Conservation (phyloP, 306 rosid genomes). For the Bauhinia variegata region DNA sequence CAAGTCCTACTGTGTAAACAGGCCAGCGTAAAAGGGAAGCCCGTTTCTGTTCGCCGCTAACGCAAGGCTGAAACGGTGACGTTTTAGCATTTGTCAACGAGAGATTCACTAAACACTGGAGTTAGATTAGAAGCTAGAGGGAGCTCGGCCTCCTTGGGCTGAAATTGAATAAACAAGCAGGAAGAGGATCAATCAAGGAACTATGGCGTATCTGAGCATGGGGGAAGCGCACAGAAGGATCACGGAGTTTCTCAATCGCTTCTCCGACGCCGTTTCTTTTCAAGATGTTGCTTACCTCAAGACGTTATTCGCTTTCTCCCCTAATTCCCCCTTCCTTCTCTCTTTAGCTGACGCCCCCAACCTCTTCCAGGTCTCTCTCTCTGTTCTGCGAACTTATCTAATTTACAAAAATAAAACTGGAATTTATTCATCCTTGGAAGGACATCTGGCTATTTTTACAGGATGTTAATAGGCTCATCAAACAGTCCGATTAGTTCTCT, state of each 20-base stretch:
- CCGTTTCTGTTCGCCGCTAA: neutral
- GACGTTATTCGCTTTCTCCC: constrained; percentile 72
- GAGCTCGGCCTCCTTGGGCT: neutral
- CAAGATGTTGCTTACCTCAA: constrained; percentile 78
- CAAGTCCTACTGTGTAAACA: neutral
- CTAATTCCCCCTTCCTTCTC: constrained; percentile 58
- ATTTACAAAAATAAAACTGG: neutral
- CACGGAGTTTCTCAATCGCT: constrained; percentile 73
- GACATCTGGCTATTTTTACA: neutral
- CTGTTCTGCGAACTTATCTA: neutral
- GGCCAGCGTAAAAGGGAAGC: neutral
- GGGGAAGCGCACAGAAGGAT: constrained; percentile 92
- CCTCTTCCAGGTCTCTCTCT: constrained; percentile 53
- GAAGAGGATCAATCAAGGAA: neutral
- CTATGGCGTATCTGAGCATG: constrained; percentile 87
- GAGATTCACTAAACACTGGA: no score
- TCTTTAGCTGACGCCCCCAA: constrained; percentile 81
- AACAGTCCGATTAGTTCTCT: constrained; percentile 65
- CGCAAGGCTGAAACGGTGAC: no score
- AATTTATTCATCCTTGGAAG: neutral
- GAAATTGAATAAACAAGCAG: neutral
- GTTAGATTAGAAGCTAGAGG: no score
- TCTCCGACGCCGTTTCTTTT: constrained; percentile 65
- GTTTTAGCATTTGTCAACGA: no score
- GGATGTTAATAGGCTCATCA: constrained; percentile 71